These are phyloP conservation scores for Lasiosphaeriaceae sp. DNA, from an alignment of 495 filamentous ascomycete species.

Conservation along the genomic window DNA sequence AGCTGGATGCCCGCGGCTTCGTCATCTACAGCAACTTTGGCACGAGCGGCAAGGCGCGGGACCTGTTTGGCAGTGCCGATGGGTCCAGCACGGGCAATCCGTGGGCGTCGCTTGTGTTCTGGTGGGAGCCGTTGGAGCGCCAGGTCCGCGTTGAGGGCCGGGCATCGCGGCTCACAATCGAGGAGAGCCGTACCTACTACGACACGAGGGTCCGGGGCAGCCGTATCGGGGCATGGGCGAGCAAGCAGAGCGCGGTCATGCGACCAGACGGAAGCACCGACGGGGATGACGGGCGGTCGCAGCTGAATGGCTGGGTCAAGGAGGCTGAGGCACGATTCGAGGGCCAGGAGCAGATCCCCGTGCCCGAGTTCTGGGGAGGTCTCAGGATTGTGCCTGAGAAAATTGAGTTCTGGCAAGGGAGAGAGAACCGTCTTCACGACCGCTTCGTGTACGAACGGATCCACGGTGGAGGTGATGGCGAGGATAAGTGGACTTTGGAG, in stretches of 20 bases:
- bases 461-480: conserved; percentile 23
- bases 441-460: conserved; percentile 78
- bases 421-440: conserved; percentile 84
- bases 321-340: conserved; percentile 72
- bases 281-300: conserved; percentile 56
- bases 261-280: conserved; percentile 35
- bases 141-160: conserved; percentile 82
- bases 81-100: conserved; percentile 49
- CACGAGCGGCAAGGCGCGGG: conserved; percentile 64
- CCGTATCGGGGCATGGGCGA: conserved; percentile 90
- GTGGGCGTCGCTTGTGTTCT: conserved; percentile 70
- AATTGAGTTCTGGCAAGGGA: conserved; percentile 94
- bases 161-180: conserved; percentile 59
- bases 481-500: conserved; percentile 50
- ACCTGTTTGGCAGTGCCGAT: conserved; percentile 44
- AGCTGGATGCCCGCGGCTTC: conserved; percentile 74
- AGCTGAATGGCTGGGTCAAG: conserved; percentile 64
- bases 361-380: conserved; percentile 94
- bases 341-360: conserved; percentile 70
- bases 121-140: conserved; percentile 70
- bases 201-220: conserved; percentile 74
- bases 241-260: conserved; percentile 75
- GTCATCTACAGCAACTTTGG: conserved; percentile 92
- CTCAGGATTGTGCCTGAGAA: conserved; percentile 78
- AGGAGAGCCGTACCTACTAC: conserved; percentile 85